A percentile compares a stretch with the other conserved stretches of the same genome.
Evolutionary conservation across 2,329 filamentous ascomycete genomes (phyloP).

Genomic region (Neonectria coccinea): DNA sequence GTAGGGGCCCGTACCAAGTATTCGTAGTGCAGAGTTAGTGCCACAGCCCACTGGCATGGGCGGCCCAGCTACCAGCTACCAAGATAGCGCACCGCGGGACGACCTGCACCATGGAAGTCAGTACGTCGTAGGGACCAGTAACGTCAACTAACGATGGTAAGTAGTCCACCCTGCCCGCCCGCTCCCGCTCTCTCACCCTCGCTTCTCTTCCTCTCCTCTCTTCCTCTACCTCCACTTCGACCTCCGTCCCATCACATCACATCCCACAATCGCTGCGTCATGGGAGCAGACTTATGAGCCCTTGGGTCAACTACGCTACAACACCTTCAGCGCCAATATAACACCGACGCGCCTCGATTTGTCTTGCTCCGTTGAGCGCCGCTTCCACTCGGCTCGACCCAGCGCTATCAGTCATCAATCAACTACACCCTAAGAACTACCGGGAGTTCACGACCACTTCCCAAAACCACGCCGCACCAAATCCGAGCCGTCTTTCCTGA

Average conservation of each 20-base stretch:
- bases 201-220: constrained; percentile 30
- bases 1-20: not conserved
- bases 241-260: constrained; percentile 6
- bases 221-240: constrained; percentile 22
- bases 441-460: constrained; percentile 1
- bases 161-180: constrained; percentile 37
- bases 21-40: constrained; percentile 7
- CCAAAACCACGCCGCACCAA: constrained; percentile 3
- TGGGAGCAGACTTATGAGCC: constrained; percentile 31
- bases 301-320: constrained; percentile 16
- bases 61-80: constrained; percentile 9
- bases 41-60: not conserved
- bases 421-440: constrained; percentile 4
- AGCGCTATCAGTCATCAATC: constrained; percentile 7
- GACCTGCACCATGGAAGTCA: not conserved
- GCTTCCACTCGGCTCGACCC: constrained; percentile 30
- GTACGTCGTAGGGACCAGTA: not conserved
- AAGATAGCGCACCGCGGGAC: not conserved
- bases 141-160: constrained; percentile 17
- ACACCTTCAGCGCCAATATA: constrained; percentile 13
- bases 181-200: constrained; percentile 12
- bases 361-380: constrained; percentile 18
- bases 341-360: constrained; percentile 29
- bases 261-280: not conserved
- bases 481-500: constrained; percentile 6